Evolutionary conservation across 2,329 filamentous ascomycete species (phyloP), one percentile per base, ranked within the genome.

Genomic region (Aspergillus oerlinghausenensis): DNA sequence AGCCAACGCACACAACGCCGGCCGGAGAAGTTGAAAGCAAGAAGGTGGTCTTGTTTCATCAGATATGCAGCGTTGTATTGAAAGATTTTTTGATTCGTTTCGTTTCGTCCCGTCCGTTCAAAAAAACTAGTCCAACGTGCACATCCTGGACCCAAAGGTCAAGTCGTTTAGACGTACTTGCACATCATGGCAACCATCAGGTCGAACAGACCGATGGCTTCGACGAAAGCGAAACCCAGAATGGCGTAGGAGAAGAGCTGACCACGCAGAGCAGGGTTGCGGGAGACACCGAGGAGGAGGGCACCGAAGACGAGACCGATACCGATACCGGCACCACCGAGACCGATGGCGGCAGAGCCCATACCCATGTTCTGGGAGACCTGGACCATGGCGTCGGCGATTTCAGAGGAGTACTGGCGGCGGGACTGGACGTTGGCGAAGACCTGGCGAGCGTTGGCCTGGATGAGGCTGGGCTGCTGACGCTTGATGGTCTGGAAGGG

Each of bases 241-340:
- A 94, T 93, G 85, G 90, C 90, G 82, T 94, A 93, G 70, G 89
- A 90, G 89, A 94, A 96, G 75, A 96, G 90, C 86, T 95, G 91
- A 78, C 90, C 90, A 83, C 90, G 88, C 82, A 95, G 89, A 76
- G 88, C 89, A 75, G 90, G 90, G 89, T 96, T 96, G 83, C 90
- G 90, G 83, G 90, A 89, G 78, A 94, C 90, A 82, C 87, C 87
- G 80, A 89, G 87, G 76, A 95, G 84, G 77, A 95, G 89, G 74
- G 89, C 87, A 76, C 88, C 90, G 86, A 95, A 95, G 77, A 95
- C 90, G 76, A 93, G 87, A 84, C 90, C 90, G 81, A 94, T 95
- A 90, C 90, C 90, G 79, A 94, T 90, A 91, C 90, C 89, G 76
- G 89, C 88, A 88, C 88, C 88, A 76, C 88, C 90, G 74, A 95